Conservation (phyloP, 768 basidiomycete genomes). For the Agaricus subrufescens region DNA sequence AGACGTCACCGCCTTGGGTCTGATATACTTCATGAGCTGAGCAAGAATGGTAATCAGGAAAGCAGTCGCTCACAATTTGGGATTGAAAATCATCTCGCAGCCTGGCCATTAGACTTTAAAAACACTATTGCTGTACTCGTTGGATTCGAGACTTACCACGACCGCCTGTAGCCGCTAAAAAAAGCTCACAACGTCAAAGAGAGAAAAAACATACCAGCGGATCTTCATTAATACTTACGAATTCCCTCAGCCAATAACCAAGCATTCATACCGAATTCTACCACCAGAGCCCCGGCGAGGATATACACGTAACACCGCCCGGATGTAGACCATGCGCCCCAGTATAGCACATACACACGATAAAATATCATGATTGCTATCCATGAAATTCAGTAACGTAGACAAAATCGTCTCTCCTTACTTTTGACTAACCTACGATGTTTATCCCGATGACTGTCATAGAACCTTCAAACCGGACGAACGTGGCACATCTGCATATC, state of each 20-base stretch:
- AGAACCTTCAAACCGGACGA: slow-evolving; percentile 49
- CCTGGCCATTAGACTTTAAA: slow-evolving; percentile 22
- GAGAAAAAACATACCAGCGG: neutral
- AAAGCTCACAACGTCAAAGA: neutral
- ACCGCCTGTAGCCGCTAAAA: slow-evolving; percentile 35
- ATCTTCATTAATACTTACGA: slow-evolving; percentile 30
- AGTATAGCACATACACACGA: slow-evolving; percentile 40
- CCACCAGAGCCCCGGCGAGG: slow-evolving; percentile 29
- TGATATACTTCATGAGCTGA: slow-evolving; percentile 9
- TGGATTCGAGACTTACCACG: slow-evolving; percentile 19
- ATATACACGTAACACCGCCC: slow-evolving; percentile 18
- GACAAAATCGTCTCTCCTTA: too few species aligned
- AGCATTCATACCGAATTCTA: slow-evolving; percentile 43
- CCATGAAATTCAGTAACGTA: neutral
- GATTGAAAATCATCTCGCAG: slow-evolving; percentile 37
- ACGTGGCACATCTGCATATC: slow-evolving; percentile 33
- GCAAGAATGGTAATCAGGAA: neutral
- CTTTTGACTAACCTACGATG: slow-evolving; percentile 29
- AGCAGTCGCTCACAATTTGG: neutral
- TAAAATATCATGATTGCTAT: slow-evolving; percentile 52
- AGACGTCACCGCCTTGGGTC: slow-evolving; percentile 31
- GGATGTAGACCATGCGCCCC: slow-evolving; percentile 14
- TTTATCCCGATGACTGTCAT: slow-evolving; percentile 46
- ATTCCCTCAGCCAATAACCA: slow-evolving; percentile 49
- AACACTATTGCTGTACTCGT: neutral